These are phyloP conservation scores for Mucor mucedo DNA, from an alignment of 371 early-diverging fungal genomes.

Conservation along the genomic window DNA sequence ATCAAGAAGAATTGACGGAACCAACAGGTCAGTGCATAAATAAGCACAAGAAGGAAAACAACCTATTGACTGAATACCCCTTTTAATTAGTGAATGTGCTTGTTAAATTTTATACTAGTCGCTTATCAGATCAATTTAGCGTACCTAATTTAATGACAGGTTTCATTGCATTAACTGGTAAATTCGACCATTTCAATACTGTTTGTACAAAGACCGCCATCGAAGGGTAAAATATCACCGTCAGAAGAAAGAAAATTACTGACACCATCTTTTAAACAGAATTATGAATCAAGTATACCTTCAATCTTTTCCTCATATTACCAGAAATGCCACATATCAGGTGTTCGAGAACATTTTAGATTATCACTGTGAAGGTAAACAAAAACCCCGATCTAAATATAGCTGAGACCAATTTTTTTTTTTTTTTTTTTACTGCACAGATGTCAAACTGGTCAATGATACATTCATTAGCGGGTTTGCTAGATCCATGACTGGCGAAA, in stretches of 20 bases:
- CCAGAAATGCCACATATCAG: constrained; percentile 49
- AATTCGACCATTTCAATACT: constrained; percentile 59
- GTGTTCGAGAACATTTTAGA: constrained; percentile 49
- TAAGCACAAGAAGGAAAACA: too few relatives aligned
- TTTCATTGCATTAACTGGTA: constrained; percentile 55
- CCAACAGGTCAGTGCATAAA: neutral
- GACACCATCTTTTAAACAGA: neutral
- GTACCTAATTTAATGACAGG: constrained; percentile 74
- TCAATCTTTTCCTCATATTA: constrained; percentile 64
- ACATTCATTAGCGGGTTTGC: constrained; percentile 85
- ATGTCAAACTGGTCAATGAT: constrained; percentile 36
- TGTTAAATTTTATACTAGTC: constrained; percentile 75
- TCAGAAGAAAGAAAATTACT: too few relatives aligned
- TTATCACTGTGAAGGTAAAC: constrained; percentile 29
- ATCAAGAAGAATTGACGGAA: constrained; percentile 6
- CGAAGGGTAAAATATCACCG: constrained; percentile 39
- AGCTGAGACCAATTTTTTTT: neutral
- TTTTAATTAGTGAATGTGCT: constrained; percentile 56
- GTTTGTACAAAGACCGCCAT: constrained; percentile 54
- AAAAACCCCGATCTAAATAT: neutral
- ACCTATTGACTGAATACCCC: neutral
- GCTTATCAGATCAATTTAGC: constrained; percentile 71
- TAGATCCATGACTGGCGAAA: constrained; percentile 93
- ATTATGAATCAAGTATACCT: constrained; percentile 28
- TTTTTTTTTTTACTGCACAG: constrained; percentile 1